Base-by-base conservation (phyloP, 805 yeast species). In the Wickerhamiella lipophila region DNA sequence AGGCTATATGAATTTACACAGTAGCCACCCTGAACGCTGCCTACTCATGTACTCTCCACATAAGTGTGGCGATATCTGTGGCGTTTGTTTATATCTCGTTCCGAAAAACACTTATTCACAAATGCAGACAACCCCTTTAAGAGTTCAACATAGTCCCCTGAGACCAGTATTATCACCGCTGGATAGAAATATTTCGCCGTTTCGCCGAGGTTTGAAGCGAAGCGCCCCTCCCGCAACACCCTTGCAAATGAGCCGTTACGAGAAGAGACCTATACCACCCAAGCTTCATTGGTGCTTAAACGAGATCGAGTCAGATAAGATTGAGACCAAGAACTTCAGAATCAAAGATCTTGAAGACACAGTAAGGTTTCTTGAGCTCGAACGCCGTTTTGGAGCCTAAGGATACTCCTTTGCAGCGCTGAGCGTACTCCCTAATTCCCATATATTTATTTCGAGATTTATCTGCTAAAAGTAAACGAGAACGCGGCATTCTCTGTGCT, bases 21-120 rank as follows among this genome's bases (percentile, higher is more conserved):
- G 39, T 16, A 12, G 39, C 39, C 21, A 15, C 18, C 36, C n/a
- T 7, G 18, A 35, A 35, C 8, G 21, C 19, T 35, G 16, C 9
- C 5, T 7, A 9, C n/a, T n/a, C n/a, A n/a, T n/a, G n/a, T n/a
- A n/a, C n/a, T n/a, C n/a, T n/a, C n/a, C n/a, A n/a, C 22, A 21
- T 6, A 21, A 6, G 30, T 11, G 43, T 40, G 43, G 43, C 43
- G 43, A 18, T 4, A 21, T 16, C 18, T n/a, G 30, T 40, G 43
- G 43, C 43, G 43, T 40, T 25, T 40, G 30, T 40, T 23, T 40
- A 13, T 25, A 40, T 40, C n/a, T 23, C 8, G 26, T 6, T 12
- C 12, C 19, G 6, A 15, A 15, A 32, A 6, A 32, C 18, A 32
- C 5, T 32, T 4, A 4, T 4, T 32, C 5, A 11, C 9, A 6